These are phyloP conservation scores for Picochlorum sp. DNA, from an alignment of 139 green algal genomes.

Conservation along the genomic window DNA sequence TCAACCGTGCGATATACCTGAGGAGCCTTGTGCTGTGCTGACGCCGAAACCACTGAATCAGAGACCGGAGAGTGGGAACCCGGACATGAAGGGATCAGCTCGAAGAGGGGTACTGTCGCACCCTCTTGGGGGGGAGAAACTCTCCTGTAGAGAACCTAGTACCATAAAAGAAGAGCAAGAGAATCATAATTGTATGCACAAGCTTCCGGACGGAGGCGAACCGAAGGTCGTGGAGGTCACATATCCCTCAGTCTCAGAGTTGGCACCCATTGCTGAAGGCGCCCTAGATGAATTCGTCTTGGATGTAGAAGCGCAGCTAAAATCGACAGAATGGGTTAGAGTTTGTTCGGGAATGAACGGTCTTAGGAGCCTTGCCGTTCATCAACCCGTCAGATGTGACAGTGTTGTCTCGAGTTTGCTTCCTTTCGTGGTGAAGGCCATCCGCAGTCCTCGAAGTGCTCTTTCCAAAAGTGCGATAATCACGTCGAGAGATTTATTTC, in stretches of 20 bases:
- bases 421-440: conserved; percentile 34
- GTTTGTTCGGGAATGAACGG: conserved; percentile 14
- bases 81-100: conserved; percentile 1
- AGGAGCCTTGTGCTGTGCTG: not conserved
- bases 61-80: too few relatives aligned
- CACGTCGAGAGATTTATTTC: conserved; percentile 35
- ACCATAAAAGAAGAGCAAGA: not conserved
- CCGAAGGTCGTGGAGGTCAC: conserved; percentile 36
- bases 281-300: not conserved
- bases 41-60: not conserved
- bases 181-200: conserved; percentile 6
- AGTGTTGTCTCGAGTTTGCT: conserved; percentile 21
- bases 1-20: not conserved
- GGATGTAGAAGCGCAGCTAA: conserved; percentile 11
- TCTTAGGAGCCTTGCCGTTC: conserved; percentile 25
- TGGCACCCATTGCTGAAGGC: conserved; percentile 10
- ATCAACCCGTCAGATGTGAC: conserved; percentile 13
- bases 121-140: conserved; percentile 10
- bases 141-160: not conserved
- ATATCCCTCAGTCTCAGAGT: conserved; percentile 21
- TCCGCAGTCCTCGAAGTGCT: conserved; percentile 46
- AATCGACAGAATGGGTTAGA: conserved; percentile 25
- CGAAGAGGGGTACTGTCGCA: conserved; percentile 20
- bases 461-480: conserved; percentile 51
- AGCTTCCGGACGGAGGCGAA: conserved; percentile 39